A percentile compares a stretch with the other conserved stretches of the same genome.
Evolutionary conservation across 2,329 filamentous ascomycete species (phyloP).

Genomic region (Stagonosporopsis tanaceti): DNA sequence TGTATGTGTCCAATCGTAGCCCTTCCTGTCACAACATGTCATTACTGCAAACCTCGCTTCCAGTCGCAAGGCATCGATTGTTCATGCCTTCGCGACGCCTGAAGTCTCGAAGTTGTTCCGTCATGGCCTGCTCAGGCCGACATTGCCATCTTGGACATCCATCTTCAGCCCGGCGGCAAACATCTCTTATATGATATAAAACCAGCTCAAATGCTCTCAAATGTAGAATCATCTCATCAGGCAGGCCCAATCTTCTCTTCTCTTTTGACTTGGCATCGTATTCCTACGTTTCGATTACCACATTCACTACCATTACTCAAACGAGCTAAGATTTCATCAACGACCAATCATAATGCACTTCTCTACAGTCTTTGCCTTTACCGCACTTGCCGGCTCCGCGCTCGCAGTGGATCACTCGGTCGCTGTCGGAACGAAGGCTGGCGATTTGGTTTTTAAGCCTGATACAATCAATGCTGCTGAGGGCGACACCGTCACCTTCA

Average conservation of each 20-base stretch:
- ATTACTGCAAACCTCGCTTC: slow-evolving; percentile 27
- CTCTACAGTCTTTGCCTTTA: slow-evolving; percentile 45
- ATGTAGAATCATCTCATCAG: slow-evolving; percentile 39
- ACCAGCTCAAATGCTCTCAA: slow-evolving; percentile 46
- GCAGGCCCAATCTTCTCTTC: slow-evolving; percentile 48
- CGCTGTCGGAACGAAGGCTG: slow-evolving; percentile 40
- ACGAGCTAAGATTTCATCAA: slow-evolving; percentile 45
- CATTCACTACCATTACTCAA: slow-evolving; percentile 25
- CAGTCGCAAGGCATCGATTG: slow-evolving; percentile 27
- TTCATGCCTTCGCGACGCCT: slow-evolving; percentile 43
- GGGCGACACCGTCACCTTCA: slow-evolving; percentile 50
- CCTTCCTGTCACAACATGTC: slow-evolving; percentile 14
- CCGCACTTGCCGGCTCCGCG: slow-evolving; percentile 41
- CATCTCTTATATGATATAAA: slow-evolving; percentile 46
- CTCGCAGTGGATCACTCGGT: slow-evolving; percentile 45
- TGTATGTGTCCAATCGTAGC: slow-evolving; percentile 37
- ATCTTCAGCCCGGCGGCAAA: slow-evolving; percentile 30
- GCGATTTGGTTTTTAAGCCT: slow-evolving; percentile 45
- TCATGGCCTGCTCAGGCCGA: slow-evolving; percentile 38
- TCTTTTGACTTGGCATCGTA: slow-evolving; percentile 40
- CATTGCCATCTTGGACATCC: slow-evolving; percentile 27
- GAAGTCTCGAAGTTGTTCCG: slow-evolving; percentile 47
- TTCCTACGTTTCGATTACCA: slow-evolving; percentile 25
- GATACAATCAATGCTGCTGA: slow-evolving; percentile 44
- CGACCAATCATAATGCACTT: slow-evolving; percentile 51